Percentiles rank a stretch among this genome's conserved stretches.
Evolutionary conservation across 2,329 filamentous ascomycete genomes (phyloP).

Genomic region (Apiospora kogelbergensis): DNA sequence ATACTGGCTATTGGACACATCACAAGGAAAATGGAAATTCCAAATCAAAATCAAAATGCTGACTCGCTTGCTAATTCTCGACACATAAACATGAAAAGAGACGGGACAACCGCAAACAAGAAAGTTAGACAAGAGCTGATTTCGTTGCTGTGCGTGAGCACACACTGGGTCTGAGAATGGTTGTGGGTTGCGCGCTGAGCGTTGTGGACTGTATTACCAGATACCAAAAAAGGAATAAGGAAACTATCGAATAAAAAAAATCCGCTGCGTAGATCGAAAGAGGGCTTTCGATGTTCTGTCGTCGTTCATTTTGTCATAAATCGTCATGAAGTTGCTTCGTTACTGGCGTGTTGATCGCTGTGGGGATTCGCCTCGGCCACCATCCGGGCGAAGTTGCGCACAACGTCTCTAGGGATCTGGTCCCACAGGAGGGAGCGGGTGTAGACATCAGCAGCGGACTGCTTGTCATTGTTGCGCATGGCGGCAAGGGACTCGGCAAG

Average conservation of each 20-base stretch:
- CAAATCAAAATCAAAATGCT: conserved; percentile 37
- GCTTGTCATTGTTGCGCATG: conserved; percentile 72
- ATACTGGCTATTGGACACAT: conserved; percentile 12
- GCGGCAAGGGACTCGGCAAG: conserved; percentile 77
- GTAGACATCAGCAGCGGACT: conserved; percentile 83
- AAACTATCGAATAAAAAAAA: conserved; percentile 11
- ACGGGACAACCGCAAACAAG: conserved; percentile 15
- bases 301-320: conserved; percentile 32
- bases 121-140: conserved; percentile 15
- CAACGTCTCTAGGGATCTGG: conserved; percentile 87
- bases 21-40: conserved; percentile 24
- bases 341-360: conserved; percentile 41
- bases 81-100: conserved; percentile 29
- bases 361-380: conserved; percentile 68
- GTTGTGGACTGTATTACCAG: conserved; percentile 28
- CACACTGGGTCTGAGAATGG: conserved; percentile 27
- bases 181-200: conserved; percentile 29
- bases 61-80: conserved; percentile 36
- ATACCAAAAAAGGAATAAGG: conserved; percentile 22
- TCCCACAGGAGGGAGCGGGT: conserved; percentile 92
- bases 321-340: conserved; percentile 42
- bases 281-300: conserved; percentile 29
- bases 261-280: conserved; percentile 18
- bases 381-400: conserved; percentile 89
- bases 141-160: conserved; percentile 33